phyloP scores from a whole-genome alignment of 1,139 yeast species.

The Meyerozyma smithsonii region DNA sequence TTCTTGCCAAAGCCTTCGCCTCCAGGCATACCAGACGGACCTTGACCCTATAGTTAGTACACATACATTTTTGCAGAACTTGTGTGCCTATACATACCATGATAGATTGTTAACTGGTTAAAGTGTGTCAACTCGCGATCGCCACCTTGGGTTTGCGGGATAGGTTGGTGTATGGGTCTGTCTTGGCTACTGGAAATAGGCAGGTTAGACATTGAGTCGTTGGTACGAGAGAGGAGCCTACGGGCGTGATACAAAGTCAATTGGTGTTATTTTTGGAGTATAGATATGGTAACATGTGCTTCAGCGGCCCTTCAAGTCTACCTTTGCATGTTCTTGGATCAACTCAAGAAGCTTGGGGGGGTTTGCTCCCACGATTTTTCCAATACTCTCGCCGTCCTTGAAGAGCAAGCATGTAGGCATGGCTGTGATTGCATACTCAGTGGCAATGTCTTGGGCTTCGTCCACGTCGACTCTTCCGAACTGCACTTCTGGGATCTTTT shows the following conservation, averaged over 20 bases:
- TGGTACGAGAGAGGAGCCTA: no score
- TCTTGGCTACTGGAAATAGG: no score
- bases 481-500: conserved; percentile 33
- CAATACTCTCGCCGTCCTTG: conserved; percentile 26
- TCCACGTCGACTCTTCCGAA: conserved; percentile 38
- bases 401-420: conserved; percentile 34
- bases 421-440: conserved; percentile 27
- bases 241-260: no score
- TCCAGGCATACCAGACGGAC: conserved; percentile 71
- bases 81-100: not conserved
- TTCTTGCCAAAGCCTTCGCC: conserved; percentile 54
- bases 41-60: conserved; percentile 58
- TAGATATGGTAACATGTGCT: not conserved
- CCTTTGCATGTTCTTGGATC: conserved; percentile 21
- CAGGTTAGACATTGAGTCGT: no score
- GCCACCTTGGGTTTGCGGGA: not conserved
- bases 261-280: no score
- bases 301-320: conserved; percentile 10
- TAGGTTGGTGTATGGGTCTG: not conserved
- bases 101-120: not conserved
- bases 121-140: not conserved
- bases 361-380: conserved; percentile 30
- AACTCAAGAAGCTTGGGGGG: conserved; percentile 23
- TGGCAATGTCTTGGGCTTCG: conserved; percentile 25
- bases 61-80: not conserved